phyloP scores from a whole-genome alignment of 2,329 filamentous ascomycete species.

The Furcasterigmium furcatum region DNA sequence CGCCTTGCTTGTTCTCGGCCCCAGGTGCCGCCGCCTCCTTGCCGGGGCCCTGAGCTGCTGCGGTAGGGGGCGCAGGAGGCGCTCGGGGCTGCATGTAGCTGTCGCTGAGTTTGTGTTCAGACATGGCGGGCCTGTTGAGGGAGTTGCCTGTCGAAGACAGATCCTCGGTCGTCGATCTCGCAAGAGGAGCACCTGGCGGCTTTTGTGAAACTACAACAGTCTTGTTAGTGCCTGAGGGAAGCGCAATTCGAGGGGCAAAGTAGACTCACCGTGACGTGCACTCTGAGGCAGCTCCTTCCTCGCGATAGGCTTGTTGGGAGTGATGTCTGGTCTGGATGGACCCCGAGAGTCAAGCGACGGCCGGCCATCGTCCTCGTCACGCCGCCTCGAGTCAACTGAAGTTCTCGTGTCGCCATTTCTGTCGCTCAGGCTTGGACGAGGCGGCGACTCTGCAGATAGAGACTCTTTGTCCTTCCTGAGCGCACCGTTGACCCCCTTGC shows the following conservation, averaged over 20 bases:
- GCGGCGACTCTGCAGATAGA: constrained; percentile 24
- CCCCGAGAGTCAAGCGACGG: constrained; percentile 39
- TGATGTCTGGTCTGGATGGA: constrained; percentile 33
- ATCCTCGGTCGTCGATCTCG: constrained; percentile 19
- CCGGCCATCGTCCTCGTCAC: constrained; percentile 50
- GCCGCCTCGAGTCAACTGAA: constrained; percentile 56
- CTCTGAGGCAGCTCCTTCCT: constrained; percentile 60
- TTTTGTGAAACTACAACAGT: constrained; percentile 20
- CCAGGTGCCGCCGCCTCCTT: constrained; percentile 22
- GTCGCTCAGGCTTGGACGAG: constrained; percentile 29
- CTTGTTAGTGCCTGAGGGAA: constrained; percentile 15
- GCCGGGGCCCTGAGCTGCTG: background rate
- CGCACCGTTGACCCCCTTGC: constrained; percentile 30
- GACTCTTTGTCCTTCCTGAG: constrained; percentile 31
- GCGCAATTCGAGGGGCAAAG: no score
- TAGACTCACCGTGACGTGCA: constrained; percentile 39
- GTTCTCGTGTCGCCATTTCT: constrained; percentile 41
- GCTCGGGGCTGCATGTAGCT: constrained; percentile 57
- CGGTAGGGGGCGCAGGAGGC: constrained; percentile 49
- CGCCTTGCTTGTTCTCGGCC: constrained; percentile 26
- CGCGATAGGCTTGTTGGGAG: constrained; percentile 46
- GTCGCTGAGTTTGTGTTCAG: constrained; percentile 42
- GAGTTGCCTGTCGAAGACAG: constrained; percentile 9
- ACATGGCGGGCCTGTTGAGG: constrained; percentile 19
- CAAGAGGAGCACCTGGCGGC: constrained; percentile 8